Evolutionary conservation across 1,139 yeast species (phyloP).

Genomic region (Candida sp.): DNA sequence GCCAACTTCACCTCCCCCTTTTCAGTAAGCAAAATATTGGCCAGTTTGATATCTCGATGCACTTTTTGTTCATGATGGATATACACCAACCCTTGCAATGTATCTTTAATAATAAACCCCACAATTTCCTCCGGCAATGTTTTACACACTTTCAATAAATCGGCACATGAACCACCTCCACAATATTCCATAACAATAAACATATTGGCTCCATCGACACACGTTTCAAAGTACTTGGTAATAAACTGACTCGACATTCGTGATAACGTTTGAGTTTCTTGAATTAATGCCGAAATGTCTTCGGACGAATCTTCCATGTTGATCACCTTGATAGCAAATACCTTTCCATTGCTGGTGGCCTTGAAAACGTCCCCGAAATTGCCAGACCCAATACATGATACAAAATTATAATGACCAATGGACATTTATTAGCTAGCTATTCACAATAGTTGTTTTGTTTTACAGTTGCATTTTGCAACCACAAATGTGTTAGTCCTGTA

Average conservation of each 20-base stretch:
- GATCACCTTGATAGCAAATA: conserved; percentile 77
- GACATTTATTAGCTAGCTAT: conserved; percentile 10
- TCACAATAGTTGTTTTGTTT: not conserved
- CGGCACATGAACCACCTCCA: conserved; percentile 89
- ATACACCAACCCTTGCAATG: conserved; percentile 63
- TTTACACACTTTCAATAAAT: conserved; percentile 53
- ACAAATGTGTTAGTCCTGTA: conserved; percentile 3
- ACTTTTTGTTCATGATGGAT: conserved; percentile 70
- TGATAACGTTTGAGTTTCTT: conserved; percentile 73
- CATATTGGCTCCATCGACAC: conserved; percentile 60
- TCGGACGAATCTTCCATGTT: conserved; percentile 74
- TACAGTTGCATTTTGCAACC: conserved; percentile 8
- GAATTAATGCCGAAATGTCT: conserved; percentile 59
- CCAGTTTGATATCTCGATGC: conserved; percentile 86
- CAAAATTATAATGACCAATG: conserved; percentile 30
- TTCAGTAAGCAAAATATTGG: conserved; percentile 68
- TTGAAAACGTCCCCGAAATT: conserved; percentile 85
- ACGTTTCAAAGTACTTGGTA: conserved; percentile 63
- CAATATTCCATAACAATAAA: conserved; percentile 94
- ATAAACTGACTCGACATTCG: conserved; percentile 62
- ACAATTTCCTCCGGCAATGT: conserved; percentile 55
- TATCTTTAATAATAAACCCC: conserved; percentile 56
- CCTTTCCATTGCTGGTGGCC: conserved; percentile 33
- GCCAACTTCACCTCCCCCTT: conserved; percentile 68
- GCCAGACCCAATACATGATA: conserved; percentile 74